Conservation (phyloP, 305 asterid species). For the Fraxinus nigra region DNA sequence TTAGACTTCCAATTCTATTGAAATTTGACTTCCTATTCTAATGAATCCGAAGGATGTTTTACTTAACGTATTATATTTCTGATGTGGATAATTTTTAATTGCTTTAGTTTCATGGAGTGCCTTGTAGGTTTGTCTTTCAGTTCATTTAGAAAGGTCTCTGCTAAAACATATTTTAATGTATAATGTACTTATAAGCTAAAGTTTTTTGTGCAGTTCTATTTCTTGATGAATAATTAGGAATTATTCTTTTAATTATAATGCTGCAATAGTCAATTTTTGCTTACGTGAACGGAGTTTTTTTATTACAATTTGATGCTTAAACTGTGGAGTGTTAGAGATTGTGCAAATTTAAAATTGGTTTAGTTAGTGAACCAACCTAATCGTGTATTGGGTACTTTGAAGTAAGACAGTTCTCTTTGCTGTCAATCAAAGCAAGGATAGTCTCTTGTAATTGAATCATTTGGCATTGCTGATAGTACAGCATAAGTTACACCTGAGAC, state of each 20-base stretch:
- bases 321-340: background rate
- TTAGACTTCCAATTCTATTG: background rate
- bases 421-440: background rate
- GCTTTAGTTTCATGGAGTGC: slow-evolving; percentile 2
- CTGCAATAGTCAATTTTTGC: background rate
- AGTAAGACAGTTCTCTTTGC: background rate
- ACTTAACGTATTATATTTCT: background rate
- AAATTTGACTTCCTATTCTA: background rate
- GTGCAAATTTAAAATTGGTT: background rate
- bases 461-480: background rate
- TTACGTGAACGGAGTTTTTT: background rate
- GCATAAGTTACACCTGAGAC: background rate
- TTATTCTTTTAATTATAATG: background rate
- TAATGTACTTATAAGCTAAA: background rate
- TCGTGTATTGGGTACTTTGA: background rate
- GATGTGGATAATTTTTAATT: background rate
- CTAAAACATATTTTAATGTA: background rate
- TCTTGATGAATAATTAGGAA: background rate
- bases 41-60: background rate
- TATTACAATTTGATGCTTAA: background rate
- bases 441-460: background rate
- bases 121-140: background rate
- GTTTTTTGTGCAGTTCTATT: background rate
- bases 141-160: background rate
- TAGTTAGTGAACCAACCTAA: background rate